These are phyloP conservation scores for Schizochytrium sp. DNA, from an alignment of 108 stramenopile species.

Conservation along the genomic window DNA sequence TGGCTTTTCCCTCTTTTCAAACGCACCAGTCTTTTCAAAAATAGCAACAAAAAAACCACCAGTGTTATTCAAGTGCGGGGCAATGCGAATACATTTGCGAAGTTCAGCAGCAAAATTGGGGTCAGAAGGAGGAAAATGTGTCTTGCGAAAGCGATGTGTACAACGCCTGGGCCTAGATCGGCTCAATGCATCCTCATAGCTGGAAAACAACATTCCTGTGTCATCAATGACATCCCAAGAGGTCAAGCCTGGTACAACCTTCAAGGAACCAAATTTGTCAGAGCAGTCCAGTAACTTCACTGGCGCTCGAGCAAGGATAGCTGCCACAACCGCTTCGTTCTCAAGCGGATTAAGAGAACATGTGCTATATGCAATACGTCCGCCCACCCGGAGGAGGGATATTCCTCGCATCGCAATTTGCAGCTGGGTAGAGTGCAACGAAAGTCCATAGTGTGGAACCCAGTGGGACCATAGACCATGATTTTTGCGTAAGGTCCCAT, in stretches of 20 bases:
- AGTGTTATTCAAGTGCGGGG: slow-evolving; percentile 96
- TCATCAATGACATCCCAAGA: slow-evolving; percentile 77
- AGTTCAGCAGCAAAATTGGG: slow-evolving; percentile 81
- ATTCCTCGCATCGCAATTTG: slow-evolving; percentile 80
- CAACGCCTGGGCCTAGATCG: slow-evolving; percentile 6
- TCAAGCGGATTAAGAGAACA: slow-evolving; percentile 91
- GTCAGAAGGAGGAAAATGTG: slow-evolving; percentile 81
- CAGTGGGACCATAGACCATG: slow-evolving; percentile 81
- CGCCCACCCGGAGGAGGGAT: slow-evolving; percentile 79
- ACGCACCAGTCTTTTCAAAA: slow-evolving; percentile 80
- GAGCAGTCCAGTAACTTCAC: slow-evolving; percentile 69
- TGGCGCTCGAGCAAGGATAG: slow-evolving; percentile 59
- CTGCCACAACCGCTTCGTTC: slow-evolving; percentile 89
- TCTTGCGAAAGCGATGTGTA: neutral
- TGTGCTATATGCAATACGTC: slow-evolving; percentile 83
- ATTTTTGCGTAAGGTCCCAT: slow-evolving; percentile 89
- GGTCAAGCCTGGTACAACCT: slow-evolving; percentile 84
- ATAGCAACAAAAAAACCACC: slow-evolving; percentile 98
- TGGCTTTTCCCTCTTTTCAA: neutral
- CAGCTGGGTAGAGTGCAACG: slow-evolving; percentile 84
- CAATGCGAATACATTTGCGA: slow-evolving; percentile 88
- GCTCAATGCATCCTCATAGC: neutral
- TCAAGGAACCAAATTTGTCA: neutral
- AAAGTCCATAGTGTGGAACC: slow-evolving; percentile 77
- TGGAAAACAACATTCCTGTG: neutral